phyloP scores from a whole-genome alignment of 768 basidiomycete species.

The Amanita polypyramis region DNA sequence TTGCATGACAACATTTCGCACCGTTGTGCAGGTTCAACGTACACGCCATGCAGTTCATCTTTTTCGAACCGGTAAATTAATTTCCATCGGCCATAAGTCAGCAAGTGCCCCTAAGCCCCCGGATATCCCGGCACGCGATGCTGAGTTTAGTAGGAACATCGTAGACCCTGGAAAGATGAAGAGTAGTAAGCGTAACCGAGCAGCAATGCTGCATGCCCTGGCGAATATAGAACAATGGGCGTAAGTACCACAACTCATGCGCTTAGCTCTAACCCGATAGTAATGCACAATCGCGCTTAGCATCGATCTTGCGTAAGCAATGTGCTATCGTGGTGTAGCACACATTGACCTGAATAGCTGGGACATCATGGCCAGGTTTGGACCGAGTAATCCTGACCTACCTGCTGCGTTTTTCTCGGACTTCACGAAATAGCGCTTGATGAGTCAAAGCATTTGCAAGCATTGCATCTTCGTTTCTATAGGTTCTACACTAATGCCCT shows the following conservation, averaged over 20 bases:
- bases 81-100: constrained; percentile 52
- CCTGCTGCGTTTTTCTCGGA: constrained; percentile 73
- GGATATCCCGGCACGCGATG: constrained; percentile 54
- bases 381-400: constrained; percentile 42
- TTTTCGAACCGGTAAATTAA: constrained; percentile 59
- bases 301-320: constrained; percentile 51
- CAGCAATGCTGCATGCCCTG: constrained; percentile 71
- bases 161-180: constrained; percentile 52
- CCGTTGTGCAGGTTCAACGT: constrained; percentile 40
- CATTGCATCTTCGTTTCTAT: neutral
- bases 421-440: constrained; percentile 81
- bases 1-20: too few species aligned
- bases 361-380: constrained; percentile 84
- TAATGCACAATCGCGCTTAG: neutral
- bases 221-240: constrained; percentile 90
- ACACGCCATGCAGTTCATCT: constrained; percentile 60
- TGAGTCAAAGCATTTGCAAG: constrained; percentile 74
- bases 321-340: neutral
- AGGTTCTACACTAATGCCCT: neutral
- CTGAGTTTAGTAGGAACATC: constrained; percentile 34
- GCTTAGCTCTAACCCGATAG: neutral
- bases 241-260: constrained; percentile 29
- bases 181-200: constrained; percentile 45
- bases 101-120: constrained; percentile 49
- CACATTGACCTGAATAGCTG: constrained; percentile 32